Percentiles rank a stretch among this genome's conserved stretches.
Conservation (phyloP, 805 yeast species). For the Candida odintsovae region DNA sequence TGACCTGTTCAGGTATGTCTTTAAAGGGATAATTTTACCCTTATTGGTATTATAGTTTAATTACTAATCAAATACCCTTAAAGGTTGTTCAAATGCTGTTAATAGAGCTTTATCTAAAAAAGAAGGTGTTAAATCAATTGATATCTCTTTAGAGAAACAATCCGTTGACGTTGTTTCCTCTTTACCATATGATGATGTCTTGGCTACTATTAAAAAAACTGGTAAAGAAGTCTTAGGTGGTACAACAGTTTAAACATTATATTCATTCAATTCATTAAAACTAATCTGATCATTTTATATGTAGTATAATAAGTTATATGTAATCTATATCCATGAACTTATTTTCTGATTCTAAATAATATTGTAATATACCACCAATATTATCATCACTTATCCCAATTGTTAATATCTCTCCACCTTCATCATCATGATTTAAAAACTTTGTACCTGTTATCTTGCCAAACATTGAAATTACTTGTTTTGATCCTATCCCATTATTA, state of each 20-base stretch:
- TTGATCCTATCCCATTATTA: conserved; percentile 11
- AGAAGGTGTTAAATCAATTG: conserved; percentile 68
- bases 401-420: conserved; percentile 40
- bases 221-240: conserved; percentile 81
- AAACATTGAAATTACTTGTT: conserved; percentile 47
- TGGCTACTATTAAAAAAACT: conserved; percentile 77
- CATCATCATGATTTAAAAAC: conserved; percentile 34
- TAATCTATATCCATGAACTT: conserved; percentile 38
- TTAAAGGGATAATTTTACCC: too few relatives aligned
- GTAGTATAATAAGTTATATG: too few relatives aligned
- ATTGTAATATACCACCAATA: conserved; percentile 53
- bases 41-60: too few relatives aligned
- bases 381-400: conserved; percentile 51
- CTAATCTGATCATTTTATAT: too few relatives aligned
- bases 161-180: conserved; percentile 70
- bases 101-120: conserved; percentile 64
- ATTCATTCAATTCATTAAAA: background rate
- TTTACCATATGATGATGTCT: conserved; percentile 71
- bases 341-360: conserved; percentile 30
- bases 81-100: conserved; percentile 83
- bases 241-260: too few relatives aligned
- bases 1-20: conserved; percentile 66
- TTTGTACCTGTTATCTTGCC: conserved; percentile 56
- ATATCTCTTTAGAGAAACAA: conserved; percentile 76
- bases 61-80: background rate